Conservation (phyloP, 2,329 filamentous ascomycete species). For the Fusarium sp. region DNA sequence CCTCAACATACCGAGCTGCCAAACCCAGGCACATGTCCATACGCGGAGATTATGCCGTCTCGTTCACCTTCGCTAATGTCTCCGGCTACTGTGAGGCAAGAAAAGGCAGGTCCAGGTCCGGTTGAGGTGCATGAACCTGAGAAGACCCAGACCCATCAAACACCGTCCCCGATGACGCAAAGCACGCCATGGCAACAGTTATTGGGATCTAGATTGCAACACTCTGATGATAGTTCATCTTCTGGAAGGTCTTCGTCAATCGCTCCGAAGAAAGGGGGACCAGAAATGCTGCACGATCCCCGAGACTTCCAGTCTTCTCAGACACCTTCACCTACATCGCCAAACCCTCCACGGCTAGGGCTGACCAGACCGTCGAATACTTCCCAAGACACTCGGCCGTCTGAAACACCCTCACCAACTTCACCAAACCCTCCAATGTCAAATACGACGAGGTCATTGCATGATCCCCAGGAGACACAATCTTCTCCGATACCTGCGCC, state of each 20-base stretch:
- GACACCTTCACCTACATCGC: background rate
- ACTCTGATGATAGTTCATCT: background rate
- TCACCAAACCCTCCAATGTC: background rate
- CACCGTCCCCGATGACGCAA: background rate
- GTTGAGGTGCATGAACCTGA: background rate
- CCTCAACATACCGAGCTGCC: conserved; percentile 7
- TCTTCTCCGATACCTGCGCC: background rate
- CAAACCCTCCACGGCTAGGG: background rate
- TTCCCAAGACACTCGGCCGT: background rate
- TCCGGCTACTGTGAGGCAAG: background rate
- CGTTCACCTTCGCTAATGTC: background rate
- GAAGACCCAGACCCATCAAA: background rate
- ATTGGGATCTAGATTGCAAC: background rate
- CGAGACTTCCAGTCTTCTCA: background rate
- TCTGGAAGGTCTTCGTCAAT: background rate
- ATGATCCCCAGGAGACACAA: background rate
- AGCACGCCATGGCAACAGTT: background rate
- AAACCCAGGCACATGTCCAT: background rate
- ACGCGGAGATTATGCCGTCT: background rate
- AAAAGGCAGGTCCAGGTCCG: background rate
- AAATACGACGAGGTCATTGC: background rate
- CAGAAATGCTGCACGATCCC: background rate
- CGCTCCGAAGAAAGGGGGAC: background rate
- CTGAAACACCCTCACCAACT: background rate
- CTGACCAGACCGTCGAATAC: background rate